Conservation (phyloP, 2,329 filamentous ascomycete species). For the Paraphoma chrysanthemicola region DNA sequence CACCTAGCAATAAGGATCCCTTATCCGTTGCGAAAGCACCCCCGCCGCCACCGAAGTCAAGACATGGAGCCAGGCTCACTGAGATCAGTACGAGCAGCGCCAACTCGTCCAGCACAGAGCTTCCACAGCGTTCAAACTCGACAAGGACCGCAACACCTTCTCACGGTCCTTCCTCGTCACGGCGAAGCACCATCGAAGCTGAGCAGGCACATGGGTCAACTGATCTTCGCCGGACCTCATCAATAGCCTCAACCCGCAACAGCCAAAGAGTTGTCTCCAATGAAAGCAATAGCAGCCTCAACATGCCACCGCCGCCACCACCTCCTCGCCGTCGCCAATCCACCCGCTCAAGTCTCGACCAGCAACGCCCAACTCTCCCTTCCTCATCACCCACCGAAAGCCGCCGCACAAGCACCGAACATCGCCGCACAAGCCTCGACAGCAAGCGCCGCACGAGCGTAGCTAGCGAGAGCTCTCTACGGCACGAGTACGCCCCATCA, state of each 20-base stretch:
- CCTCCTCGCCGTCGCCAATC: conserved; percentile 44
- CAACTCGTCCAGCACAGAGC: conserved; percentile 39
- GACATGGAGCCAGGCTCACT: conserved; percentile 37
- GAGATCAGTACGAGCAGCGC: conserved; percentile 31
- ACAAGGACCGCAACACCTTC: conserved; percentile 28
- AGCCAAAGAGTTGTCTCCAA: conserved; percentile 31
- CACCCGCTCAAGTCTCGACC: conserved; percentile 41
- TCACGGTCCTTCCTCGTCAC: conserved; percentile 27
- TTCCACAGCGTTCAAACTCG: conserved; percentile 27
- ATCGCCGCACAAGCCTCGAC: conserved; percentile 36
- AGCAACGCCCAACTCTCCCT: conserved; percentile 28
- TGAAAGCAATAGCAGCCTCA: conserved; percentile 23
- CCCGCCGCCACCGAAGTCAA: conserved; percentile 43
- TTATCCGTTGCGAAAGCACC: conserved; percentile 32
- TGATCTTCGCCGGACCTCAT: conserved; percentile 33
- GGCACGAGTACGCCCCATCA: conserved; percentile 29
- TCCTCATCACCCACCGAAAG: conserved; percentile 33
- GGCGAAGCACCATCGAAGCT: conserved; percentile 33
- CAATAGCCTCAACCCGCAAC: conserved; percentile 35
- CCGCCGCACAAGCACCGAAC: conserved; percentile 36
- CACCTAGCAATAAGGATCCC: conserved; percentile 18
- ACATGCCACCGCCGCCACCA: conserved; percentile 39
- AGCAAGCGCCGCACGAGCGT: conserved; percentile 39
- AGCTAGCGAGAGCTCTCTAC: conserved; percentile 41
- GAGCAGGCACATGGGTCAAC: conserved; percentile 26